Evolutionary conservation across 2,329 filamentous ascomycete genomes (phyloP).

Genomic region (Tolypocladium ophioglossoides): DNA sequence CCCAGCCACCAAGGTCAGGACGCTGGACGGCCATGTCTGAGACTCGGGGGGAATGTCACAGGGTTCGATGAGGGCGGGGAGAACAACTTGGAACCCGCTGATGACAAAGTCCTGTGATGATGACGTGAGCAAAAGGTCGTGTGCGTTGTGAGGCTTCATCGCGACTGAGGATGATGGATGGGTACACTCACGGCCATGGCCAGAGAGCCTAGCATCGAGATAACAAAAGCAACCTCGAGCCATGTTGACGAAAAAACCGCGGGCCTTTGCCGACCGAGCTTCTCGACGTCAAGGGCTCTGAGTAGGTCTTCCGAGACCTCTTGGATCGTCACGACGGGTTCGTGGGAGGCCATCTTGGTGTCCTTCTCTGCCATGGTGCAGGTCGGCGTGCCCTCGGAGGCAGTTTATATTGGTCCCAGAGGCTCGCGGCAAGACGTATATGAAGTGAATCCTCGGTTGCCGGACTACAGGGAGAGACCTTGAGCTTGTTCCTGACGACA

Average conservation of each 20-base stretch:
- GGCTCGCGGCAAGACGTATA: background rate
- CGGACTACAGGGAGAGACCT: background rate
- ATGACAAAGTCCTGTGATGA: slow-evolving; percentile 54
- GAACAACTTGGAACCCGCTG: slow-evolving; percentile 60
- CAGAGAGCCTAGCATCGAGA: slow-evolving; percentile 48
- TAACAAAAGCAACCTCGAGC: slow-evolving; percentile 47
- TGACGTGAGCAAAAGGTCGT: background rate
- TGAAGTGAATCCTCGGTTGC: background rate
- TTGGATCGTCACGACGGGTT: slow-evolving; percentile 2
- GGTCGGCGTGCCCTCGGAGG: background rate
- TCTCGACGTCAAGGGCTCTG: slow-evolving; percentile 31
- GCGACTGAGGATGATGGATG: background rate
- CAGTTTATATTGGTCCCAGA: slow-evolving; percentile 3
- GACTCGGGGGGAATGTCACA: slow-evolving; percentile 51
- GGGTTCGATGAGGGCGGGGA: slow-evolving; percentile 51
- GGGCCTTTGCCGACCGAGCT: slow-evolving; percentile 48
- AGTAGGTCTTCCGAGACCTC: slow-evolving; percentile 8
- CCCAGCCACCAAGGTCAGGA: slow-evolving; percentile 44
- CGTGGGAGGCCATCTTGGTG: slow-evolving; percentile 2
- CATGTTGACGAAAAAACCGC: slow-evolving; percentile 38
- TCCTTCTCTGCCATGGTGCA: slow-evolving; percentile 3
- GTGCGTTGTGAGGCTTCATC: background rate
- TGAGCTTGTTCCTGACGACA: background rate
- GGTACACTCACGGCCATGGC: slow-evolving; percentile 38
- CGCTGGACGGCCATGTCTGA: slow-evolving; percentile 53